These are phyloP conservation scores for Chalara sp. DNA, from an alignment of 2,329 filamentous ascomycete species.

Conservation along the genomic window DNA sequence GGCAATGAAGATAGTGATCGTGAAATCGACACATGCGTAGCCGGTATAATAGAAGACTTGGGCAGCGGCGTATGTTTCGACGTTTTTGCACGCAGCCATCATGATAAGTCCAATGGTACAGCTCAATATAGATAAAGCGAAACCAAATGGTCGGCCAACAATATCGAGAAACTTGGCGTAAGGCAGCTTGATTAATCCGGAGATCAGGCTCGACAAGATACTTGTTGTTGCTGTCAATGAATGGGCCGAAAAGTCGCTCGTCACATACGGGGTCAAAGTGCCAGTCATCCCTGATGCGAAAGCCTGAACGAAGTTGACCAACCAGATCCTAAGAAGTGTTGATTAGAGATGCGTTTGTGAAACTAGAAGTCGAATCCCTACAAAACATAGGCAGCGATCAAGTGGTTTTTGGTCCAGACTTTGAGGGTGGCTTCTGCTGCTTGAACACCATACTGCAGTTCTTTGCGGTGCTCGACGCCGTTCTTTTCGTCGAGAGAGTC, in stretches of 20 bases:
- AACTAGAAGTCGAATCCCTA: no score
- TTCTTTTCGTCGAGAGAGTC: no score
- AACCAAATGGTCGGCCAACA: constrained; percentile 41
- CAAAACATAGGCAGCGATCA: neutral
- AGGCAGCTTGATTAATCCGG: constrained; percentile 51
- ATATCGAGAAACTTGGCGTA: constrained; percentile 44
- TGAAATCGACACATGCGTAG: constrained; percentile 33
- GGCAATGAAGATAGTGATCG: constrained; percentile 49
- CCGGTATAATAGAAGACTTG: constrained; percentile 58
- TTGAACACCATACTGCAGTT: constrained; percentile 30
- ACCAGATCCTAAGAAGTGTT: neutral
- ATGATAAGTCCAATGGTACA: constrained; percentile 48
- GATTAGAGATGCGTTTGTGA: no score
- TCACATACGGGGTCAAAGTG: constrained; percentile 13
- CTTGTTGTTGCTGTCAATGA: constrained; percentile 37
- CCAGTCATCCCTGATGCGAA: neutral
- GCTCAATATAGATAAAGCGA: constrained; percentile 35
- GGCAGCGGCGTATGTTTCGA: constrained; percentile 51
- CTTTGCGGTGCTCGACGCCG: no score
- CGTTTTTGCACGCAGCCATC: constrained; percentile 55
- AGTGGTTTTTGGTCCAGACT: constrained; percentile 30
- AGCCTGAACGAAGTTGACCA: neutral
- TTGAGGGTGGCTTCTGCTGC: constrained; percentile 43
- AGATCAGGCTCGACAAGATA: constrained; percentile 30
- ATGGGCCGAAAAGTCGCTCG: constrained; percentile 27